These are phyloP conservation scores for Rhododendron mucronatum DNA, from an alignment of 148 eudicot species.

Conservation along the genomic window DNA sequence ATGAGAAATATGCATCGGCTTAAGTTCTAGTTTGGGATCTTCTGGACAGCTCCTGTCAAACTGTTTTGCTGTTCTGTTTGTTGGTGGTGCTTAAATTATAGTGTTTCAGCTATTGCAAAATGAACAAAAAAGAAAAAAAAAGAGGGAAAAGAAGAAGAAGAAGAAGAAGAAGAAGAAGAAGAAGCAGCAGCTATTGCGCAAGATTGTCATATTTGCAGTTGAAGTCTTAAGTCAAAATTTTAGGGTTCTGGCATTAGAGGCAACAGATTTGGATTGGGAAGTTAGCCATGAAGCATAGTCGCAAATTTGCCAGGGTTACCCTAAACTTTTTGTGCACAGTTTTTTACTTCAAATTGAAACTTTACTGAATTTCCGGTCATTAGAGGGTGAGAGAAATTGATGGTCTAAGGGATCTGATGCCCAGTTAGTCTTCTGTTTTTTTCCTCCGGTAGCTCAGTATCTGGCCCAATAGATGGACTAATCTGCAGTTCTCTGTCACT, in stretches of 20 bases:
- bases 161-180: too few species aligned
- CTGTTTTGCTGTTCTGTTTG: not conserved
- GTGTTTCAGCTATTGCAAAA: not conserved
- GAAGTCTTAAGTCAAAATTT: not conserved
- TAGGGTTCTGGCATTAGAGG: not conserved
- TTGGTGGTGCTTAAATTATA: not conserved
- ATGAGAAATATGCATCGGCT: not conserved
- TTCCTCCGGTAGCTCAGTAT: not conserved
- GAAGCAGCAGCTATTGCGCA: not conserved
- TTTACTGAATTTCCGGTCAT: not conserved
- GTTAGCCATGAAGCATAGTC: not conserved
- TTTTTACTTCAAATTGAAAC: not conserved
- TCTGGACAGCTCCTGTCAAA: not conserved
- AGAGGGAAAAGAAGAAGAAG: too few species aligned
- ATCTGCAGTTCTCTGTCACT: not conserved
- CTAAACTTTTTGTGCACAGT: not conserved
- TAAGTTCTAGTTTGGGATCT: not conserved
- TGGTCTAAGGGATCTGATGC: not conserved
- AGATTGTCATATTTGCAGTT: not conserved
- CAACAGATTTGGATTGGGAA: not conserved
- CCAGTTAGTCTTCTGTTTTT: not conserved
- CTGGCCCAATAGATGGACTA: not conserved
- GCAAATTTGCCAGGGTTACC: not conserved
- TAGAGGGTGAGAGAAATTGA: not conserved
- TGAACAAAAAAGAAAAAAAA: too few species aligned